Evolutionary conservation across 2,329 filamentous ascomycete genomes (phyloP).

Genomic region (Colletotrichum echinochloae): DNA sequence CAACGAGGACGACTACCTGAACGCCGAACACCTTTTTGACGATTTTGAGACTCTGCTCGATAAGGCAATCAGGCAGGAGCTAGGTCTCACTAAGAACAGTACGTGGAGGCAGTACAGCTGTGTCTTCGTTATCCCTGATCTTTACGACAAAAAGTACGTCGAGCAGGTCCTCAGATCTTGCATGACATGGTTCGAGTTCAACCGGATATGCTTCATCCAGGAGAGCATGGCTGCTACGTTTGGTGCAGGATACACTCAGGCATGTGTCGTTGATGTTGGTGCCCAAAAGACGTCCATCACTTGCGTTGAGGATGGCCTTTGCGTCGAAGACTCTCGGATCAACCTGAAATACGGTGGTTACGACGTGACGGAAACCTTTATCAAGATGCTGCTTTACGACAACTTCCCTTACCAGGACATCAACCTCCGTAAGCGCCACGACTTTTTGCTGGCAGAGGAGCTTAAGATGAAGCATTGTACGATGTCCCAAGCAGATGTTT

Average conservation of each 20-base stretch:
- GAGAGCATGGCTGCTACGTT: conserved; percentile 96
- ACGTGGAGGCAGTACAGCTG: conserved; percentile 93
- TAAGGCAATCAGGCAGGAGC: conserved; percentile 85
- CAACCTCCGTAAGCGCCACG: conserved; percentile 89
- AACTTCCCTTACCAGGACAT: conserved; percentile 96
- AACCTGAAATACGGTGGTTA: conserved; percentile 94
- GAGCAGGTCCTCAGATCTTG: conserved; percentile 86
- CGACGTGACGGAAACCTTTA: conserved; percentile 93
- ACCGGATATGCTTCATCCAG: conserved; percentile 91
- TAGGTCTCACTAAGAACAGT: conserved; percentile 81
- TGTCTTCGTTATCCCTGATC: conserved; percentile 95
- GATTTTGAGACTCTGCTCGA: conserved; percentile 91
- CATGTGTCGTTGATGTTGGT: conserved; percentile 95
- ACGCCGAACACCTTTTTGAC: conserved; percentile 82
- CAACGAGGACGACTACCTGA: conserved; percentile 89
- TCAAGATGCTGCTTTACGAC: conserved; percentile 98
- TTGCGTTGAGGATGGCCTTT: conserved; percentile 96
- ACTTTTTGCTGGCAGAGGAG: conserved; percentile 94
- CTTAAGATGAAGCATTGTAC: conserved; percentile 94
- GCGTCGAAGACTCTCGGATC: conserved; percentile 92
- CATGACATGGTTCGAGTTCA: conserved; percentile 91
- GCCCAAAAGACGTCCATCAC: conserved; percentile 98
- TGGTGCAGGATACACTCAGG: conserved; percentile 92
- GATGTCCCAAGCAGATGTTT: conserved; percentile 89
- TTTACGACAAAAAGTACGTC: conserved; percentile 95